phyloP scores from a whole-genome alignment of 2,329 filamentous ascomycete species.

The Stagonosporopsis vannaccii region DNA sequence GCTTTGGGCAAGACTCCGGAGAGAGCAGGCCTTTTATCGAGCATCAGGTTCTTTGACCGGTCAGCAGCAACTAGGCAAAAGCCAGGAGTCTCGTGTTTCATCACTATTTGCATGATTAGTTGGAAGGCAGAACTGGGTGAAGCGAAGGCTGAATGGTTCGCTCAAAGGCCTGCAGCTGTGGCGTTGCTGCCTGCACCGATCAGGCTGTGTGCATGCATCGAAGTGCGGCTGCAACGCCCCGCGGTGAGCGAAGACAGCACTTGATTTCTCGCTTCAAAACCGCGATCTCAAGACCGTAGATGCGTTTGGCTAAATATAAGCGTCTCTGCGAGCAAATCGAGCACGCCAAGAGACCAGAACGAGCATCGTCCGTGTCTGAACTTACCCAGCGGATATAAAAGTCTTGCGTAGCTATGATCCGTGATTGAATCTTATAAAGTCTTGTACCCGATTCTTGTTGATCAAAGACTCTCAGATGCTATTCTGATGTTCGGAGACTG shows the following conservation, averaged over 20 bases:
- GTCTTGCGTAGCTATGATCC: no score
- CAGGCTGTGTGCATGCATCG: constrained; percentile 1
- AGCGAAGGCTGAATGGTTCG: constrained; percentile 11
- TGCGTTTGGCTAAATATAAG: not conserved
- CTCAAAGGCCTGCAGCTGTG: constrained; percentile 3
- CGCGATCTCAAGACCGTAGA: no score
- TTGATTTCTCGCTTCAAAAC: no score
- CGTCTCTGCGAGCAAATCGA: not conserved
- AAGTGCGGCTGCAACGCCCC: not conserved
- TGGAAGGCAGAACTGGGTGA: constrained; percentile 1
- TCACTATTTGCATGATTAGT: not conserved
- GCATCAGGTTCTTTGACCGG: not conserved
- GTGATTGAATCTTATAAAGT: no score
- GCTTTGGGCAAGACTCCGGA: not conserved
- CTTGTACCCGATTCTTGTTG: no score
- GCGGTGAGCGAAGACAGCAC: not conserved
- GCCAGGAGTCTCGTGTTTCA: not conserved
- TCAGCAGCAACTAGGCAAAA: constrained; percentile 5
- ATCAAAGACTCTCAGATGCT: no score
- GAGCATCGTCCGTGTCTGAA: not conserved
- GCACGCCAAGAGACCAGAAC: not conserved
- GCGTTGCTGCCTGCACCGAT: constrained; percentile 10
- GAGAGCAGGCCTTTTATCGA: constrained; percentile 6
- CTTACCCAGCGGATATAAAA: not conserved
- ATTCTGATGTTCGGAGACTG: no score